These are phyloP conservation scores for Lactifluus hygrophoroides DNA, from an alignment of 768 basidiomycete species.

Conservation along the genomic window DNA sequence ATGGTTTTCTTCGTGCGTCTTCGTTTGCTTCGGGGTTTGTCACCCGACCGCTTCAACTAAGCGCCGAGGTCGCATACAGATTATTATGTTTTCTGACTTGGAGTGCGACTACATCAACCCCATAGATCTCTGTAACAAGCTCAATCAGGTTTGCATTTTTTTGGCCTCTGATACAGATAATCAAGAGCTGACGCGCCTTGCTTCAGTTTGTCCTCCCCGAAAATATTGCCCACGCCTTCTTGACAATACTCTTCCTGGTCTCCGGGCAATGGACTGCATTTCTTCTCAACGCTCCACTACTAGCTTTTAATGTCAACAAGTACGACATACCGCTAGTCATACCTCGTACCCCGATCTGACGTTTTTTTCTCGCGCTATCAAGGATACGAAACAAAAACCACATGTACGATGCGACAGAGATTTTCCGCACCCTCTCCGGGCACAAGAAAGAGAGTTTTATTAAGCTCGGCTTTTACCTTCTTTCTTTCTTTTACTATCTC, in stretches of 20 bases:
- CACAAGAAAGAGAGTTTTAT: constrained; percentile 97
- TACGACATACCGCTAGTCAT: constrained; percentile 32
- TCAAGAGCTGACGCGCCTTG: neutral
- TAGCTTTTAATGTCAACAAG: constrained; percentile 93
- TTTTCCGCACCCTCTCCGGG: constrained; percentile 85
- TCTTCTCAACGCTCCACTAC: constrained; percentile 79
- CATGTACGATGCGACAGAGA: constrained; percentile 99
- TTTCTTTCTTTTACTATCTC: constrained; percentile 89
- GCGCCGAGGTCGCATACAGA: constrained; percentile 41
- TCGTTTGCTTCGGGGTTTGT: neutral
- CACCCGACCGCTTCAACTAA: neutral
- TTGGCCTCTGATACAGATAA: neutral
- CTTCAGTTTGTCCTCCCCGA: constrained; percentile 94
- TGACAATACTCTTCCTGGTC: constrained; percentile 84
- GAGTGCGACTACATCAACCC: constrained; percentile 99
- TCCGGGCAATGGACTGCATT: constrained; percentile 95
- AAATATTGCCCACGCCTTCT: constrained; percentile 89
- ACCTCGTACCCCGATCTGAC: neutral
- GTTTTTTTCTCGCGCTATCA: neutral
- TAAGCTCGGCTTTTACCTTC: constrained; percentile 88
- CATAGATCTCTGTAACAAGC: constrained; percentile 99
- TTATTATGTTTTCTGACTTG: constrained; percentile 99
- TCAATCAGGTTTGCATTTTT: constrained; percentile 66
- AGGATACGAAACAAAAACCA: constrained; percentile 91
- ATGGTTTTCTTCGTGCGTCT: constrained; percentile 97